Evolutionary conservation across 1,284 basidiomycete species (phyloP), one percentile per base, ranked within the genome.

Genomic region (Cystobasidium sp.): DNA sequence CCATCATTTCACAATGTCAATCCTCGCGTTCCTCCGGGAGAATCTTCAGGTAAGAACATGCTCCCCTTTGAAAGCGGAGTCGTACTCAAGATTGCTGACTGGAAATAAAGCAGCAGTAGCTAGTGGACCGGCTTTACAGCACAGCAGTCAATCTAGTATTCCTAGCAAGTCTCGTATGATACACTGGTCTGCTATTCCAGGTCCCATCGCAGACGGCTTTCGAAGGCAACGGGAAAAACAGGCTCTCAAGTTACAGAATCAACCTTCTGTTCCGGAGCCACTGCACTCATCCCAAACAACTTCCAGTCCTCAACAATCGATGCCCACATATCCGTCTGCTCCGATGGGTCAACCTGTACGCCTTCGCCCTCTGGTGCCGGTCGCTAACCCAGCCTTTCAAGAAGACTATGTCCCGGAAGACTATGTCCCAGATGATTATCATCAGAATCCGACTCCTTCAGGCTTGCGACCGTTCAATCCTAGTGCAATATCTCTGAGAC

Each of bases 181-280:
- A 43, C 64, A 66, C 39, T 66, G 64, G 64, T 52, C 49, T 31
- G 47, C 64, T 18, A 14, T 66, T 18, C 39, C 52, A 43, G 64
- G 64, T n/a, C 64, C 64, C 14, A 31, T 66, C 14, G 53, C 47
- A 6, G 49, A 66, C 20, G 64, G 49, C 39, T 66, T 66, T 20
- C 39, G 51, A 12, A 43, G 14, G 53, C 64, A 66, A 31, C 49
- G 64, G 37, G 64, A 51, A 20, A 43, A 37, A 22, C 49, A 53
- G 24, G 49, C 64, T 9, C 16, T 43, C 6, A 49, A 49, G 39
- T 10, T 20, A 31, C 7, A 22, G 12, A 24, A 20, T 4, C 61
- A 20, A 49, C 10, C 18, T 43, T 31, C 56, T 16, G 7, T 31
- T 31, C 31, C 56, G 39, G 14, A 9, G 6, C 56, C 20, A 1